Evolutionary conservation across 495 filamentous ascomycete species (phyloP).

Genomic region (Tuber melanosporum): DNA sequence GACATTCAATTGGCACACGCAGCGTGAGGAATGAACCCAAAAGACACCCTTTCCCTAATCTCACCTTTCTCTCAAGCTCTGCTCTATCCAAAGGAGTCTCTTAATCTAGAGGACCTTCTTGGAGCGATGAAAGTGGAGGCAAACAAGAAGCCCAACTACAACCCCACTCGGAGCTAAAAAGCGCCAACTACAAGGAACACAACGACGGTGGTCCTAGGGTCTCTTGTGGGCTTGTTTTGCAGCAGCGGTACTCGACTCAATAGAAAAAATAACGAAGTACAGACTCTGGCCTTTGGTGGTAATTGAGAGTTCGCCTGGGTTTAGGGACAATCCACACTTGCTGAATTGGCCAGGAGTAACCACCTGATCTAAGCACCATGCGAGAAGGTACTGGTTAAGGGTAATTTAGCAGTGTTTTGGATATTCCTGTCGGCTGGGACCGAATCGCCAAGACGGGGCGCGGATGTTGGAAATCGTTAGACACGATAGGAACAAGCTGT

Average conservation of each 20-base stretch:
- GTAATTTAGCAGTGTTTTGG: conserved; percentile 20
- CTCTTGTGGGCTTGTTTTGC: neutral
- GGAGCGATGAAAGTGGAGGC: neutral
- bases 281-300: neutral
- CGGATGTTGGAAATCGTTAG: conserved; percentile 19
- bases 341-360: conserved; percentile 16
- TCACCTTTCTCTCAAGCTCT: neutral
- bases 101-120: neutral
- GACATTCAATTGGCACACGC: neutral
- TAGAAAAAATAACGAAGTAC: neutral
- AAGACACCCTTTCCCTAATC: neutral
- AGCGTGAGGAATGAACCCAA: neutral
- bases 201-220: neutral
- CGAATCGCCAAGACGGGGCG: conserved; percentile 30
- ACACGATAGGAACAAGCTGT: conserved; percentile 5
- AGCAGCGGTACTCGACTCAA: neutral
- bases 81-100: neutral
- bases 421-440: conserved; percentile 32
- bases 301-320: neutral
- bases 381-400: conserved; percentile 31
- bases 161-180: neutral
- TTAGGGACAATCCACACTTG: neutral
- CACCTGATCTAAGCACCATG: conserved; percentile 38
- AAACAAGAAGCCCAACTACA: neutral
- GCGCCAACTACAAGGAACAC: neutral